A percentile compares a stretch with the other conserved stretches of the same genome.
phyloP scores from a whole-genome alignment of 805 yeast genomes.

The Priceomyces carsonii region DNA sequence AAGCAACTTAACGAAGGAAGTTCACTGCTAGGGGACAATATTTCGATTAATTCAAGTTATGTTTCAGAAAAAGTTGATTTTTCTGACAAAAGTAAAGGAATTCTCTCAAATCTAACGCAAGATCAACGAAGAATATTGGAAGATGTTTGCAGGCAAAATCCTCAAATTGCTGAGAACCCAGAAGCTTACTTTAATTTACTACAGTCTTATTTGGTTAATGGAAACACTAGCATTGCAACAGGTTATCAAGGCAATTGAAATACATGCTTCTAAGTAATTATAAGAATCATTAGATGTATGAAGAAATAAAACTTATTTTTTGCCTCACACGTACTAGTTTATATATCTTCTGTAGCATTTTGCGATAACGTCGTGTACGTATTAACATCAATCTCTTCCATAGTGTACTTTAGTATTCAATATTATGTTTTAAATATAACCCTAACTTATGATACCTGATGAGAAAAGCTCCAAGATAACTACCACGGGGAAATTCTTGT shows the following conservation, averaged over 20 bases:
- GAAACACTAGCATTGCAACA: not conserved
- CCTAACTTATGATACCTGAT: too few species aligned
- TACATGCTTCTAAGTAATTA: not conserved
- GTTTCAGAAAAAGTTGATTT: not conserved
- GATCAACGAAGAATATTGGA: conserved; percentile 6
- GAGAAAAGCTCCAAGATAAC: too few species aligned
- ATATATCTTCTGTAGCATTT: too few species aligned
- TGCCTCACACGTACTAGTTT: too few species aligned
- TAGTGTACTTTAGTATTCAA: too few species aligned
- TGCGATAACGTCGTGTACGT: too few species aligned
- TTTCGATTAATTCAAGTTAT: not conserved
- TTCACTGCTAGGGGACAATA: not conserved
- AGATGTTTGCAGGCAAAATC: conserved; percentile 8
- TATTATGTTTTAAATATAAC: too few species aligned
- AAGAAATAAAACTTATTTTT: too few species aligned
- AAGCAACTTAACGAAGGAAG: conserved; percentile 22
- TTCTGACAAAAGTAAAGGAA: not conserved
- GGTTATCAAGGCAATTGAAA: not conserved
- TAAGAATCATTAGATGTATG: too few species aligned
- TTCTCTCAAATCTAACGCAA: conserved; percentile 4
- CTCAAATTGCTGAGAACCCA: conserved; percentile 9
- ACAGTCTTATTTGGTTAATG: conserved; percentile 6
- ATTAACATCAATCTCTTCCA: too few species aligned
- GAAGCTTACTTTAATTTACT: conserved; percentile 7
- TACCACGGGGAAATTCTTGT: too few species aligned